A percentile compares a stretch with the other conserved stretches of the same genome.
Evolutionary conservation across 1,284 basidiomycete genomes (phyloP).

Genomic region (Singerocomus inundabilis): DNA sequence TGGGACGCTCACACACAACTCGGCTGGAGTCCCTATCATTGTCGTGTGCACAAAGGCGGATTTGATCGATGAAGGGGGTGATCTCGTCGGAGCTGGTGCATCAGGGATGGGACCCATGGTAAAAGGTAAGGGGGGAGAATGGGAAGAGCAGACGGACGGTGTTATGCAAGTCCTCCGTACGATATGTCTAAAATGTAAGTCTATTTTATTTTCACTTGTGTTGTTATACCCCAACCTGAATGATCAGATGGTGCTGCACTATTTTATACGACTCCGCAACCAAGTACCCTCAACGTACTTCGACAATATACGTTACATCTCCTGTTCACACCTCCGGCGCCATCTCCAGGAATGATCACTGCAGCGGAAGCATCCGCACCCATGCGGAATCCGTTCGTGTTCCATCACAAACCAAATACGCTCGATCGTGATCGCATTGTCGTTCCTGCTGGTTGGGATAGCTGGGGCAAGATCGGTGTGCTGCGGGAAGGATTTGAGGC

Average conservation of each 20-base stretch:
- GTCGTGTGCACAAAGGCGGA: constrained; percentile 93
- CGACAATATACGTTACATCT: constrained; percentile 88
- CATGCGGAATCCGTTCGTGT: constrained; percentile 78
- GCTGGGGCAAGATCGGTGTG: constrained; percentile 94
- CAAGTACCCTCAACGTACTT: constrained; percentile 75
- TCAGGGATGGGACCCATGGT: constrained; percentile 80
- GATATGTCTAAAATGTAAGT: constrained; percentile 88
- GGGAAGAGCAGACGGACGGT: constrained; percentile 95
- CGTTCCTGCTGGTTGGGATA: constrained; percentile 96
- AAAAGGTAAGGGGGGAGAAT: constrained; percentile 82
- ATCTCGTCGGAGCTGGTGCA: constrained; percentile 63
- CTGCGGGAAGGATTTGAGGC: constrained; percentile 91
- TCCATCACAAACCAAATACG: constrained; percentile 84
- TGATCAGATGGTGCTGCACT: constrained; percentile 82
- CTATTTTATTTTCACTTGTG: neutral
- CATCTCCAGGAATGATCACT: constrained; percentile 47
- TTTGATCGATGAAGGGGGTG: constrained; percentile 76
- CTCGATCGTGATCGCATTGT: constrained; percentile 91
- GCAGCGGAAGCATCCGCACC: constrained; percentile 53
- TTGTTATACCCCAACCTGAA: constrained; percentile 1
- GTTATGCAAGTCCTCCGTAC: constrained; percentile 93
- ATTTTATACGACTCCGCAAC: constrained; percentile 87
- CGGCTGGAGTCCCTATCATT: constrained; percentile 82
- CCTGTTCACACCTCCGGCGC: constrained; percentile 76
- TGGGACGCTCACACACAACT: constrained; percentile 79